Evolutionary conservation across 208 protist species (phyloP), one percentile per base, ranked within the genome.

Genomic region (Leishmania tropica): DNA sequence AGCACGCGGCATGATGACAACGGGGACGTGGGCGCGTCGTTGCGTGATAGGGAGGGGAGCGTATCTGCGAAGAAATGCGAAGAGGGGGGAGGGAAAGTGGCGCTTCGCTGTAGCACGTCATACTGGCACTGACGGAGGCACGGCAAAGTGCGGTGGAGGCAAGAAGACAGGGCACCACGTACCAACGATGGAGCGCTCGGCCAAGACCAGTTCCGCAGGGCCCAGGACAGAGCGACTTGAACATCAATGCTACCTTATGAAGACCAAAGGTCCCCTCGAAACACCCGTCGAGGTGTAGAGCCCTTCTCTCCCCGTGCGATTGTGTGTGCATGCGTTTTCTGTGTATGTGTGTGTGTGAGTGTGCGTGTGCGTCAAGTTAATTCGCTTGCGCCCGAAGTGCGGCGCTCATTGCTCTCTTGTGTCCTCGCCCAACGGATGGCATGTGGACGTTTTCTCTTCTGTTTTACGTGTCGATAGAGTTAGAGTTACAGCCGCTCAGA

Each of bases 1-100:
- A 53, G 78, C 70, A 28, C 85, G 86, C 35, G 84, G 85, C 85
- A 91, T 89, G 40, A 21, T 78, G 17, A 53, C 8, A 4, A 45
- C 8, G 28, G 13, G 6, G 37, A 64, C 21, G 56, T 40, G 19
- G 24, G 17, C 24, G 19, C 21, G 31, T 24, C 19, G 35, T 48
- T 51, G 75, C 28, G 40, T 54, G 40, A 24, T 4, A 42, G n/a
- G 17, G 31, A 31, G 17, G 17, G 3, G 17, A 3, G 51, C 35
- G 28, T 6, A 31, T 76, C 51, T 56, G 51, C 10, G 3, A 40
- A 1, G 45, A 64, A 19, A 42, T 75, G 54, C n/a, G 8, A 15
- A 74, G 21, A 51, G 15, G 10, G 31, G 6, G 13, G 31, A n/a
- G 42, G 42, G 4, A 47, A 74, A 19, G 40, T 17, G 28, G 6